Percentiles rank a stretch among this genome's conserved stretches.
Evolutionary conservation across 768 basidiomycete genomes (phyloP).

Genomic region (Sarcodon sp.): DNA sequence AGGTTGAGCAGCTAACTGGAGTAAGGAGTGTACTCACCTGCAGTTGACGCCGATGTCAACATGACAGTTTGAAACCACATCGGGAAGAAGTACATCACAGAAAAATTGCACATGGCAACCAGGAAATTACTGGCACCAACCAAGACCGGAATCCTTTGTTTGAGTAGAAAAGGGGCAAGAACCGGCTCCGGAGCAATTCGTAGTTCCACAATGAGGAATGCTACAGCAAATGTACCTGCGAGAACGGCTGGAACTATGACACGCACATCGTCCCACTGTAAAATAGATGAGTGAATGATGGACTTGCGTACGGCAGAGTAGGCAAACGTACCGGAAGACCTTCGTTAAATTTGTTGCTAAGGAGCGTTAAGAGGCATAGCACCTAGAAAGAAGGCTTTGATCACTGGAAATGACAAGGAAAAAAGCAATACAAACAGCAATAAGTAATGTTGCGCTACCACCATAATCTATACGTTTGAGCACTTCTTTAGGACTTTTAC

Average conservation of each 20-base stretch:
- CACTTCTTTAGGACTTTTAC: conserved; percentile 51
- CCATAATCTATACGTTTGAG: conserved; percentile 70
- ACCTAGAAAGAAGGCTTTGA: conserved; percentile 15
- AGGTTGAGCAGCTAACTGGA: not conserved
- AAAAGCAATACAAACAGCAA: conserved; percentile 30
- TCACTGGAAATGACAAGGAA: conserved; percentile 13
- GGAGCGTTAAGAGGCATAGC: conserved; percentile 45
- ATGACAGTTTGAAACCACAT: conserved; percentile 79
- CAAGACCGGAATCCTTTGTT: conserved; percentile 56
- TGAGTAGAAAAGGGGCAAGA: conserved; percentile 52
- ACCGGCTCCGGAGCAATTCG: conserved; percentile 59
- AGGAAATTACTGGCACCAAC: conserved; percentile 64
- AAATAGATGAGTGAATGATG: not conserved
- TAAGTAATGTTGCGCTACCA: conserved; percentile 52
- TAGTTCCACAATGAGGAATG: conserved; percentile 53
- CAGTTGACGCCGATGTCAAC: conserved; percentile 51
- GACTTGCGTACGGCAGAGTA: not conserved
- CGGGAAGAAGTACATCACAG: conserved; percentile 70
- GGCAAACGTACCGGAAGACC: conserved; percentile 36
- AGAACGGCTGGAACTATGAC: conserved; percentile 40
- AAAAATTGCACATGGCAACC: conserved; percentile 63
- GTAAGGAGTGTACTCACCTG: conserved; percentile 27
- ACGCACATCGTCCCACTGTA: conserved; percentile 2
- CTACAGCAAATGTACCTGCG: conserved; percentile 27
- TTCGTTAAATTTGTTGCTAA: conserved; percentile 60